These are phyloP conservation scores for Wickerhamomyces xylosicus DNA, from an alignment of 805 yeast genomes.

Conservation along the genomic window DNA sequence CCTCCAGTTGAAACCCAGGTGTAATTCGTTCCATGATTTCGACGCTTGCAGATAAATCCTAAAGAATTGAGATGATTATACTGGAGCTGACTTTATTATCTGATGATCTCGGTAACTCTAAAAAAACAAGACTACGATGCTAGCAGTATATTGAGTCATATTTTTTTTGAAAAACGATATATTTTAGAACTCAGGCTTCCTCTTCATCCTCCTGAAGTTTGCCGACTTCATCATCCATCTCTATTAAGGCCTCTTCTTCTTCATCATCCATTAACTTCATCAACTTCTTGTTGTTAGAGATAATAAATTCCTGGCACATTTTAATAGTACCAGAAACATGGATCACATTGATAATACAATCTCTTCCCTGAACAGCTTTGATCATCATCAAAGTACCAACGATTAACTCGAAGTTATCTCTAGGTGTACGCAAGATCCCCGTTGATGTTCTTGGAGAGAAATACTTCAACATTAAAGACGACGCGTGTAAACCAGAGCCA, in stretches of 20 bases:
- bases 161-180: too few species aligned
- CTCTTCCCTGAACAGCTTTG: conserved; percentile 35
- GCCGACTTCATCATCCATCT: conserved; percentile 11
- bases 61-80: too few species aligned
- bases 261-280: conserved; percentile 11
- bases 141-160: neutral
- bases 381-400: conserved; percentile 59
- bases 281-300: conserved; percentile 32
- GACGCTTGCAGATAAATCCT: too few species aligned
- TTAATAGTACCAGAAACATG: conserved; percentile 83
- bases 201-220: conserved; percentile 5
- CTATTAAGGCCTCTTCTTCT: conserved; percentile 10
- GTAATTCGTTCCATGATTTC: too few species aligned
- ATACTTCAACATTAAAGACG: conserved; percentile 59
- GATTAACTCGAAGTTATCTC: conserved; percentile 52
- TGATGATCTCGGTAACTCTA: too few species aligned
- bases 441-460: conserved; percentile 74
- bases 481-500: conserved; percentile 57
- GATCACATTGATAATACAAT: conserved; percentile 43
- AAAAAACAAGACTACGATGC: too few species aligned
- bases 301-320: conserved; percentile 67
- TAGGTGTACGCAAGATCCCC: conserved; percentile 71
- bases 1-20: too few species aligned
- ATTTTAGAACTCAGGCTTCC: too few species aligned
- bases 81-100: too few species aligned